Conservation (phyloP, 768 basidiomycete species). For the Cubamyces sp. region DNA sequence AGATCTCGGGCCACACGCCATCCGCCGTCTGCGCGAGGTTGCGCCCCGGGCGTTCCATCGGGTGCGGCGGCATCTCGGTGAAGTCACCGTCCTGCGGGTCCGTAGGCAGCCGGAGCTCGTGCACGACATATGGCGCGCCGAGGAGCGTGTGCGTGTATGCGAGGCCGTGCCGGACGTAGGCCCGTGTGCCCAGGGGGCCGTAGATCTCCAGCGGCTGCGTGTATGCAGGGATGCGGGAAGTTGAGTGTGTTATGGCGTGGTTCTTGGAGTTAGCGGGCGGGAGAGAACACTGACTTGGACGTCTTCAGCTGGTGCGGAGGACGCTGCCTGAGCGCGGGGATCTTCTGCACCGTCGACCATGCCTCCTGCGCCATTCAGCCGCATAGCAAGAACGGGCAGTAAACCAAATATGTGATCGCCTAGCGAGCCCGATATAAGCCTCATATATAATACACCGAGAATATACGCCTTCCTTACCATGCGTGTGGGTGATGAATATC, state of each 20-base stretch:
- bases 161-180: slow-evolving; percentile 74
- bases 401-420: slow-evolving; percentile 86
- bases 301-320: slow-evolving; percentile 9
- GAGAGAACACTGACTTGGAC: slow-evolving; percentile 11
- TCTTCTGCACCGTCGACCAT: slow-evolving; percentile 61
- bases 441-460: neutral
- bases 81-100: slow-evolving; percentile 60
- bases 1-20: slow-evolving; percentile 72
- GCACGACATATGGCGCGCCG: slow-evolving; percentile 72
- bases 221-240: neutral
- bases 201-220: slow-evolving; percentile 80
- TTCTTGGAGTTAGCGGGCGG: neutral
- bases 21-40: slow-evolving; percentile 59
- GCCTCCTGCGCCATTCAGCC: slow-evolving; percentile 78
- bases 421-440: slow-evolving; percentile 30
- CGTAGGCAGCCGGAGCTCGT: slow-evolving; percentile 71
- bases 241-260: slow-evolving; percentile 10
- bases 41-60: slow-evolving; percentile 64
- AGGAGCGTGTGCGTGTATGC: slow-evolving; percentile 71
- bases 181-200: slow-evolving; percentile 81
- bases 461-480: slow-evolving; percentile 53
- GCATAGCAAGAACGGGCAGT: slow-evolving; percentile 65
- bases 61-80: slow-evolving; percentile 49
- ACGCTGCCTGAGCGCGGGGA: slow-evolving; percentile 42
- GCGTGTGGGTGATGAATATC: slow-evolving; percentile 88